Conservation (phyloP, 2,329 filamentous ascomycete genomes). For the Microcyclospora pomicola region DNA sequence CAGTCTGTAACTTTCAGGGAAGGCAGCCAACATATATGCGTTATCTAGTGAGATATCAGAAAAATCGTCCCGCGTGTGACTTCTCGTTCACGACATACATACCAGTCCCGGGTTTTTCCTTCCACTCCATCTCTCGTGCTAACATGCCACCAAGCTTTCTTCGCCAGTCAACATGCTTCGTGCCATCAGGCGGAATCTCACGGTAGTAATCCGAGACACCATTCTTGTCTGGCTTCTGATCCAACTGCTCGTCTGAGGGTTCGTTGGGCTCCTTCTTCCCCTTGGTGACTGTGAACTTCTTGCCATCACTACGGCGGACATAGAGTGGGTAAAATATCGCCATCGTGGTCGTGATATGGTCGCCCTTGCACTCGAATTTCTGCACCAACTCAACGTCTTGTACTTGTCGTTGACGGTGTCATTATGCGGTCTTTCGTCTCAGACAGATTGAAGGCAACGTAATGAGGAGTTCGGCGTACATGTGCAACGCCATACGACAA, state of each 20-base stretch:
- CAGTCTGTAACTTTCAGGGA: slow-evolving; percentile 44
- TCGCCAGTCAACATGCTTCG: slow-evolving; percentile 44
- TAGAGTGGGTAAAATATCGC: slow-evolving; percentile 36
- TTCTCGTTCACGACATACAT: slow-evolving; percentile 6
- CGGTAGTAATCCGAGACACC: slow-evolving; percentile 43
- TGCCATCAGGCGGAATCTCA: slow-evolving; percentile 34
- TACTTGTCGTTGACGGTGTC: too few relatives aligned
- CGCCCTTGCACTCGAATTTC: too few relatives aligned
- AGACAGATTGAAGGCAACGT: too few relatives aligned
- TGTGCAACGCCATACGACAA: too few relatives aligned
- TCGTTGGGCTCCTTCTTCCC: slow-evolving; percentile 38
- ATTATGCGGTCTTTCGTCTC: too few relatives aligned
- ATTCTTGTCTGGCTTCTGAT: slow-evolving; percentile 38
- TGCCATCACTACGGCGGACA: slow-evolving; percentile 35
- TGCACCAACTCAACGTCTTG: too few relatives aligned
- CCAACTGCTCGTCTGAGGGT: slow-evolving; percentile 38
- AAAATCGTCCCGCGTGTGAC: neutral
- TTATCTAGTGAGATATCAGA: slow-evolving; percentile 17
- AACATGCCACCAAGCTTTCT: slow-evolving; percentile 47
- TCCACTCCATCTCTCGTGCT: slow-evolving; percentile 32
- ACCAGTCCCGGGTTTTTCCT: slow-evolving; percentile 8
- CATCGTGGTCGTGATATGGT: slow-evolving; percentile 17
- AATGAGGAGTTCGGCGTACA: too few relatives aligned
- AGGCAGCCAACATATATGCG: slow-evolving; percentile 37
- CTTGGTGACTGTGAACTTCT: slow-evolving; percentile 35